Evolutionary conservation across 768 basidiomycete genomes (phyloP).

Genomic region (Leucosporidium yakuticum): DNA sequence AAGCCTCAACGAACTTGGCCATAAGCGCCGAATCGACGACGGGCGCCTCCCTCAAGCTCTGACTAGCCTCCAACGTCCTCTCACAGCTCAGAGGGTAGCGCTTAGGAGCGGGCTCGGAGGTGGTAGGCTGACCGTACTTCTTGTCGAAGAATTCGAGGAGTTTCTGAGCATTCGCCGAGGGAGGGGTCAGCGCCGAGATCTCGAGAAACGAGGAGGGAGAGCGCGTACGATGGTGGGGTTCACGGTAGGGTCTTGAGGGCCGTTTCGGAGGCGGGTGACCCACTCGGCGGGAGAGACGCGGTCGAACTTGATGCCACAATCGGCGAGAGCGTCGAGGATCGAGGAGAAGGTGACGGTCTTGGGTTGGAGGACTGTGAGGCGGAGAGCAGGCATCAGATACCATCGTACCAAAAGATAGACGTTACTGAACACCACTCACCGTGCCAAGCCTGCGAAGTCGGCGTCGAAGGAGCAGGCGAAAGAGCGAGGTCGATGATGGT

Average conservation of each 20-base stretch:
- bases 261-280: constrained; percentile 43
- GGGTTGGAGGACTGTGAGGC: background rate
- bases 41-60: too few relatives aligned
- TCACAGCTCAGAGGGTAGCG: too few relatives aligned
- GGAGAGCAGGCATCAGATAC: background rate
- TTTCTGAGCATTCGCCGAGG: background rate
- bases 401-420: rapidly evolving
- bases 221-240: constrained; percentile 4
- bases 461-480: constrained; percentile 2
- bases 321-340: constrained; percentile 47
- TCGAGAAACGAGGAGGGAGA: rapidly evolving
- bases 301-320: constrained; percentile 47
- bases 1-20: too few relatives aligned
- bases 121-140: background rate
- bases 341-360: constrained; percentile 45
- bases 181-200: background rate
- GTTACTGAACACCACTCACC: too few relatives aligned
- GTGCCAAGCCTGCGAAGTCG: constrained; percentile 38
- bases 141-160: background rate
- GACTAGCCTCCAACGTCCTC: too few relatives aligned
- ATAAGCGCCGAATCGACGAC: too few relatives aligned
- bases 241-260: constrained; percentile 6
- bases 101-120: too few relatives aligned
- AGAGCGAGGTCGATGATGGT: constrained; percentile 51
- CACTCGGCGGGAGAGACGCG: constrained; percentile 45